Evolutionary conservation across 805 yeast genomes (phyloP), one percentile per base, ranked within the genome.

Genomic region (Hanseniaspora valbyensis): DNA sequence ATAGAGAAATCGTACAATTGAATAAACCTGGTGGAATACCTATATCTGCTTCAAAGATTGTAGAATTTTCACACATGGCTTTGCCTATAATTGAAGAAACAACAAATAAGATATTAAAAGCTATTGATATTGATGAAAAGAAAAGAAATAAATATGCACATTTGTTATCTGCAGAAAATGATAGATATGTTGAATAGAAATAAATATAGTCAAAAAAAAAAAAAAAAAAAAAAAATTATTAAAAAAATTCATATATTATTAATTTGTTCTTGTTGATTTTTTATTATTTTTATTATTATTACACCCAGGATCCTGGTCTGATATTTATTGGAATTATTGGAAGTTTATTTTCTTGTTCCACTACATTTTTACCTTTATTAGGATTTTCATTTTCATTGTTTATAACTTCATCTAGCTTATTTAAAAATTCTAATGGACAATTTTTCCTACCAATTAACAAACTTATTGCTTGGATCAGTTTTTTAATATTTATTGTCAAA

Each of bases 21-120:
- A 74, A 83, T 39, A 92, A 90, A 61, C 84, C 88, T 29, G 98
- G 97, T 45, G 96, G 95, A 0, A 68, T 84, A 42, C 84, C 89
- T 6, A 77, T 90, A 56, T 89, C 85, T 59, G 86, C 92, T 0
- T 60, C 73, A 33, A 68, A 74, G 24, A 66, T 90, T 44, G 69
- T 86, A 70, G 77, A 79, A 24, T 81, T 92, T 61, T 74, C 83
- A 29, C 75, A 75, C 52, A 69, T 73, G 52, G 92, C 95, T 1
- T 77, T 75, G 58, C 61, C 63, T 3, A 72, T 80, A 29, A 92
- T 86, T 8, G 79, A 77, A 50, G 59, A 62, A 24, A 60, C 84
- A 53, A 84, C 95, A 0, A 78, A 78, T 29, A 69, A 75, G 59
- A 83, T 90, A 41, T 72, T 77, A 45, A 56, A 61, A 4, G 68